Base-by-base conservation (phyloP, 1,284 basidiomycete species). In the Cryptococcus hybrid region DNA sequence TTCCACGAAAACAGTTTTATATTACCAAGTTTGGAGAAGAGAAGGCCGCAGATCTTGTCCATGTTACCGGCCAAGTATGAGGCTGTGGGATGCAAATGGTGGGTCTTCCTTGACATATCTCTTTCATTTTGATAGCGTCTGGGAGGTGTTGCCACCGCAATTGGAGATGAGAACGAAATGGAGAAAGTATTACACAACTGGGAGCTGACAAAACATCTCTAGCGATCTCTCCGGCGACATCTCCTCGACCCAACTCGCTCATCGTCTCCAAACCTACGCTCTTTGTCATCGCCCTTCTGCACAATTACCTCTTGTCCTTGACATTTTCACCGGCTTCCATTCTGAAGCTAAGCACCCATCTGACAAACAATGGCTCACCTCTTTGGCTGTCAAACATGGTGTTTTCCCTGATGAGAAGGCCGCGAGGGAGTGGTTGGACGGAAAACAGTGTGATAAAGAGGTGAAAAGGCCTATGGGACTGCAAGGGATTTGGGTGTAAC, bases 401-500 rank as follows among this genome's bases (percentile, higher is more conserved):
- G 58, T 80, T 40, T 79, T 80, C 60, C n/a, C 52, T 1, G 58
- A 56, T 6, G 55, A 65, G 24, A 57, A 65, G 7, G 67, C 68
- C 52, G 75, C 68, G 12, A n/a, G 52, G 13, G 58, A 61, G 7
- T 78, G 69, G 64, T 60, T 78, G 38, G 59, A 68, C 9, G 58
- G 62, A n/a, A 51, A 65, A n/a, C 69, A 65, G 30, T 71, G 59
- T 46, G 70, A 75, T 57, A 56, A 60, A 38, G 70, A 76, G 56
- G 73, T 77, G 11, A 69, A 67, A 64, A 68, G 58, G 67, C 62
- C 6, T 77, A 76, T 63, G 52, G 54, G 36, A 55, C 54, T 1
- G 75, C 75, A 11, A 65, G 69, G 50, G 57, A 59, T 15, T 58
- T 74, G 45, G 78, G 80, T 5, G 77, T 81, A 47, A 73, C 71